phyloP scores from a whole-genome alignment of 495 filamentous ascomycete genomes.

The Extremus antarcticus region DNA sequence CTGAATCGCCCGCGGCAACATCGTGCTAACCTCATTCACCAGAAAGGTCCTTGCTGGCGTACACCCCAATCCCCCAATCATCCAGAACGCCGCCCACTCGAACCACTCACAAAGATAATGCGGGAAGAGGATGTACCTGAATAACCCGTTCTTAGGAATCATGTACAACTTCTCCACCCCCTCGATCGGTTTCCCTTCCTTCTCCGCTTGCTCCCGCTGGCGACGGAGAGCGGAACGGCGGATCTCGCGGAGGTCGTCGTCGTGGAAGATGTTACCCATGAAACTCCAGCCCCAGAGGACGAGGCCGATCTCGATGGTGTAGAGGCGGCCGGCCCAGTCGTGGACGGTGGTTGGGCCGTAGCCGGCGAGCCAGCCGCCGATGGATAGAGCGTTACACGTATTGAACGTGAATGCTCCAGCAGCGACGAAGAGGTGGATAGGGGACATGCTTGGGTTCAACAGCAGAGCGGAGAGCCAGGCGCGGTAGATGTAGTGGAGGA shows the following conservation, averaged over 20 bases:
- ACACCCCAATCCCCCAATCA: constrained; percentile 47
- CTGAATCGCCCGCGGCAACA: constrained; percentile 78
- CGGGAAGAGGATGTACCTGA: constrained; percentile 72
- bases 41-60: constrained; percentile 69
- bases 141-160: constrained; percentile 73
- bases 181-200: constrained; percentile 27
- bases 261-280: constrained; percentile 69
- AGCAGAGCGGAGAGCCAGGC: constrained; percentile 68
- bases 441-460: constrained; percentile 82
- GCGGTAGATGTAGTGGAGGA: constrained; percentile 79
- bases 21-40: constrained; percentile 75
- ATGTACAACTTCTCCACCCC: constrained; percentile 75
- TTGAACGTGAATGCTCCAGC: constrained; percentile 57
- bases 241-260: constrained; percentile 69
- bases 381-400: constrained; percentile 59
- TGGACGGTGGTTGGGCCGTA: constrained; percentile 54
- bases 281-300: constrained; percentile 59
- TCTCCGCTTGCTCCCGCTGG: constrained; percentile 30
- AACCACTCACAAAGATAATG: constrained; percentile 94
- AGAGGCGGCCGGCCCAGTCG: constrained; percentile 44
- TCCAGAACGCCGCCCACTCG: constrained; percentile 84
- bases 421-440: constrained; percentile 57
- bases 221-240: constrained; percentile 47
- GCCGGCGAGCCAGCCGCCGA: constrained; percentile 72
- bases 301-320: constrained; percentile 45